phyloP scores from a whole-genome alignment of 495 filamentous ascomycete genomes.

The Penicillium dipodomyicola region DNA sequence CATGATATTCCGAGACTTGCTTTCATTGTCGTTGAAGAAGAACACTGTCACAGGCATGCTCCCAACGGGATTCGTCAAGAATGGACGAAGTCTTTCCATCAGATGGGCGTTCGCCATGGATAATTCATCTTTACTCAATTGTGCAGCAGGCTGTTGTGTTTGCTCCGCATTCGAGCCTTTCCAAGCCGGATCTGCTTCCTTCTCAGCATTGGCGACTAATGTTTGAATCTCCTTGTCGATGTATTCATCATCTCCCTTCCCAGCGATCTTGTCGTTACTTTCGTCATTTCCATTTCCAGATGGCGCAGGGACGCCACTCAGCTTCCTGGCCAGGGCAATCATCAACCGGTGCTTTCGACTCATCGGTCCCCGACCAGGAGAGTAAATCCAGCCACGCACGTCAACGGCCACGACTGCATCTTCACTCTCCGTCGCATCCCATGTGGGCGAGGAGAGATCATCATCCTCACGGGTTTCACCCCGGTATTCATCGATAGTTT shows the following conservation, averaged over 20 bases:
- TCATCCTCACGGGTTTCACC: slow-evolving; percentile 28
- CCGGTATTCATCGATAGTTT: slow-evolving; percentile 42
- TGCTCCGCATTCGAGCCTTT: slow-evolving; percentile 37
- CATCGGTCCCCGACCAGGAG: slow-evolving; percentile 82
- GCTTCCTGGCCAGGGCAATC: slow-evolving; percentile 74
- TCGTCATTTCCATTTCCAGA: slow-evolving; percentile 33
- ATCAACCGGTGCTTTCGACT: slow-evolving; percentile 81
- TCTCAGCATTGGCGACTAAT: slow-evolving; percentile 67
- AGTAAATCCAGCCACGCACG: slow-evolving; percentile 90
- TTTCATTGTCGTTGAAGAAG: slow-evolving; percentile 80
- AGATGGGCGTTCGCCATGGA: slow-evolving; percentile 78
- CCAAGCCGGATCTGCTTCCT: slow-evolving; percentile 66
- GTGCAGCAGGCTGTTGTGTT: slow-evolving; percentile 40
- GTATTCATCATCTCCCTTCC: slow-evolving; percentile 52
- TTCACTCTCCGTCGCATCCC: slow-evolving; percentile 67
- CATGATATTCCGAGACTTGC: slow-evolving; percentile 71
- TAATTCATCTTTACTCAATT: slow-evolving; percentile 68
- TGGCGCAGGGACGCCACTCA: slow-evolving; percentile 80
- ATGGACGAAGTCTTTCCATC: slow-evolving; percentile 82
- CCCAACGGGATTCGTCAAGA: slow-evolving; percentile 75
- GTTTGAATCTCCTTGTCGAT: slow-evolving; percentile 69
- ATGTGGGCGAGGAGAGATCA: slow-evolving; percentile 48
- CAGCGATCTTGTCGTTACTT: slow-evolving; percentile 21
- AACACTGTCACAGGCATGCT: slow-evolving; percentile 79
- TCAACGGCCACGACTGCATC: slow-evolving; percentile 84